Evolutionary conservation across 148 eudicot genomes (phyloP).

Genomic region (Nepenthes gracilis): DNA sequence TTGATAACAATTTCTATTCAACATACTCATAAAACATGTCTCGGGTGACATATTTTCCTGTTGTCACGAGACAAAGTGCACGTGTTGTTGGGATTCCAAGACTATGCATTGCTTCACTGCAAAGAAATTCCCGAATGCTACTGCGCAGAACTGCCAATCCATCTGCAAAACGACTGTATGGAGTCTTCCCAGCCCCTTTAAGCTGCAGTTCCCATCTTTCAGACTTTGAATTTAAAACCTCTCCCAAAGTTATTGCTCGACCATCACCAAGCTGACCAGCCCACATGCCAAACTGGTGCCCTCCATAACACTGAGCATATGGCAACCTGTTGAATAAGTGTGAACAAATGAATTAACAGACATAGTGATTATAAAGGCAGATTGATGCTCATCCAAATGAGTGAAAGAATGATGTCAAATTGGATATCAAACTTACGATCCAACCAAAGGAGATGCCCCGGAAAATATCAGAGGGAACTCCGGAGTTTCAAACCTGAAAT

Average conservation of each 20-base stretch:
- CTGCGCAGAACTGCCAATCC: conserved; percentile 97
- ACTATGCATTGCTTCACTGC: conserved; percentile 96
- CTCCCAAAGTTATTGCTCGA: conserved; percentile 91
- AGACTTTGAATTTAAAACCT: conserved; percentile 63
- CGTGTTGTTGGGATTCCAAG: conserved; percentile 97
- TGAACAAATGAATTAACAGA: neutral
- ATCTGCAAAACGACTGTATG: conserved; percentile 98
- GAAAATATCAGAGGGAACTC: conserved; percentile 75
- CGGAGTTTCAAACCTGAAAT: conserved; percentile 70
- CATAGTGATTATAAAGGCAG: neutral
- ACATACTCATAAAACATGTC: conserved; percentile 99
- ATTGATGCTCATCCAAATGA: neutral
- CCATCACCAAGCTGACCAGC: conserved; percentile 99
- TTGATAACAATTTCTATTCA: neutral
- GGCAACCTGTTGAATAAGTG: conserved; percentile 37
- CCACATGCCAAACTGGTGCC: conserved; percentile 99
- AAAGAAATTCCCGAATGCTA: conserved; percentile 88
- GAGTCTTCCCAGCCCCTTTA: conserved; percentile 97
- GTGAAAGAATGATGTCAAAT: neutral
- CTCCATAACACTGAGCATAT: conserved; percentile 98
- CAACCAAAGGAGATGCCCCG: conserved; percentile 65
- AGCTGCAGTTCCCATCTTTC: conserved; percentile 97
- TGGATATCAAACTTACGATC: conserved; percentile 46
- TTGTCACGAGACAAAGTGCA: conserved; percentile 85
- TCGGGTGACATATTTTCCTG: conserved; percentile 76